Conservation (phyloP, 306 rosid species). For the Sicyos edulis region DNA sequence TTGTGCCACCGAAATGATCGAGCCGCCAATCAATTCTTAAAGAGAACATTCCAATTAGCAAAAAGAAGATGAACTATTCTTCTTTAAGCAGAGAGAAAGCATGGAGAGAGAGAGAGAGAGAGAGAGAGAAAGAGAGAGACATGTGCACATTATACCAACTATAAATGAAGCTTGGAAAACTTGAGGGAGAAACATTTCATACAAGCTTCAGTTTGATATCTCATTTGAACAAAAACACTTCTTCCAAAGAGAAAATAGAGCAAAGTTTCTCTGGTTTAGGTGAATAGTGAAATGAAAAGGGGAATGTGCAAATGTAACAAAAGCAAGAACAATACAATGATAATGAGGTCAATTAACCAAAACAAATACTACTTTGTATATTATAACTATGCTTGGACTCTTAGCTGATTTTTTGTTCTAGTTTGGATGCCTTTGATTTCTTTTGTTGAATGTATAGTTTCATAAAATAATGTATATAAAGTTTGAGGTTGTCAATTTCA, state of each 20-base stretch:
- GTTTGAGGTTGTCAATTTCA: too few species aligned
- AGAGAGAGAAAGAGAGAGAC: background rate
- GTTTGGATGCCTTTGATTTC: too few species aligned
- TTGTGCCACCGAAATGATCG: conserved; percentile 75
- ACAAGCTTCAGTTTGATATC: background rate
- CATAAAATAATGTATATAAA: too few species aligned
- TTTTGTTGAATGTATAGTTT: background rate
- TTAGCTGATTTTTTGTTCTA: background rate
- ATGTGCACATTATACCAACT: background rate
- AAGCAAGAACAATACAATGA: too few species aligned
- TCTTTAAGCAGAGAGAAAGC: conserved; percentile 17
- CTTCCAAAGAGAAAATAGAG: background rate
- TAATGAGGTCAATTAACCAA: background rate
- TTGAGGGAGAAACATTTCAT: conserved; percentile 16
- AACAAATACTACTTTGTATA: background rate
- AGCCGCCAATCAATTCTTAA: conserved; percentile 66
- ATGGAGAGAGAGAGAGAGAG: background rate
- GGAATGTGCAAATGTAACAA: background rate
- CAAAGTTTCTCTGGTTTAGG: conserved; percentile 1
- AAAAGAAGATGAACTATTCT: conserved; percentile 52
- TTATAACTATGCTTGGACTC: background rate
- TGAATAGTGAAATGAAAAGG: background rate
- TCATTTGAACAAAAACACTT: background rate
- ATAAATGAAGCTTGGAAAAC: background rate
- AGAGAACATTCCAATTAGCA: conserved; percentile 72